A percentile compares a stretch with the other conserved stretches of the same genome.
Conservation (phyloP, 176 grass and related monocot genomes). For the Canna indica region DNA sequence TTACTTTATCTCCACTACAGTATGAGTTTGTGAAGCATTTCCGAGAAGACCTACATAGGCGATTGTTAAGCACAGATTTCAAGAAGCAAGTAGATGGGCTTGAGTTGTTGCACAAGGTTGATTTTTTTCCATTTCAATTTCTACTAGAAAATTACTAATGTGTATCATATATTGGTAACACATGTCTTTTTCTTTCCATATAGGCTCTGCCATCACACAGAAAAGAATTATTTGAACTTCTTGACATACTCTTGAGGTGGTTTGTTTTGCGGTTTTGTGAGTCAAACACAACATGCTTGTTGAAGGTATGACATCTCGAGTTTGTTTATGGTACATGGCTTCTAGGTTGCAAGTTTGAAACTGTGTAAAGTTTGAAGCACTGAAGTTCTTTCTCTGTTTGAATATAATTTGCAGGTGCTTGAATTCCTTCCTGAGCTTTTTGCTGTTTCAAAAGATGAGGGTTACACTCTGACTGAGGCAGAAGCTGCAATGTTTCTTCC, state of each 20-base stretch:
- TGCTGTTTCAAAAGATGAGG: constrained; percentile 79
- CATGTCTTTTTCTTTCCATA: not conserved
- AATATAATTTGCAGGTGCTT: constrained; percentile 44
- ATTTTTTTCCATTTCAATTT: not conserved
- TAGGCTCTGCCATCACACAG: constrained; percentile 64
- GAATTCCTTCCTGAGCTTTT: constrained; percentile 98
- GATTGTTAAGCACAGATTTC: constrained; percentile 84
- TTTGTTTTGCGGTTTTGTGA: constrained; percentile 99
- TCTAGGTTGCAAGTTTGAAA: not conserved
- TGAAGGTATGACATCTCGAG: constrained; percentile 51
- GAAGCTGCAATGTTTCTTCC: constrained; percentile 95
- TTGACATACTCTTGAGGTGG: constrained; percentile 95
- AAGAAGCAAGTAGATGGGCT: constrained; percentile 99
- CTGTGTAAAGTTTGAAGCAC: constrained; percentile 6
- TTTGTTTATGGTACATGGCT: not conserved
- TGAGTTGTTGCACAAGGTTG: constrained; percentile 90
- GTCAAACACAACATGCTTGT: constrained; percentile 91
- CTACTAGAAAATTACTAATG: not conserved
- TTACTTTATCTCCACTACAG: constrained; percentile 46
- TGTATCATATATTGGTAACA: not conserved
- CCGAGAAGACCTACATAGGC: constrained; percentile 85
- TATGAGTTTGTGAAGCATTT: constrained; percentile 89
- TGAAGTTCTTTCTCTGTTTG: constrained; percentile 17
- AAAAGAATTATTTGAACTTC: constrained; percentile 84
- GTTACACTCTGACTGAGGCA: constrained; percentile 78